A percentile compares a stretch with the other conserved stretches of the same genome.
Conservation (phyloP, 129 eudicot species). For the Escallonia rubra region DNA sequence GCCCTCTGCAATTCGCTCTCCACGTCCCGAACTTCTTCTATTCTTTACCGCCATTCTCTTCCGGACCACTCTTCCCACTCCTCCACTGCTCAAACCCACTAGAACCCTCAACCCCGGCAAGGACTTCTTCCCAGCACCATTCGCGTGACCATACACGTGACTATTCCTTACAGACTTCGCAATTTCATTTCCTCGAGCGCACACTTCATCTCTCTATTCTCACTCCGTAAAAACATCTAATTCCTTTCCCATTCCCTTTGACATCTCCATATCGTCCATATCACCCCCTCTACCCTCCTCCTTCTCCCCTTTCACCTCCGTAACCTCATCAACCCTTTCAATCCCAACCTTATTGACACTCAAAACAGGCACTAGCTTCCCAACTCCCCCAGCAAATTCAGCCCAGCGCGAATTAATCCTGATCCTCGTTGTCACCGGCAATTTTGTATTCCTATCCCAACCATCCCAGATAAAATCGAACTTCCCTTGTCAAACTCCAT, state of each 20-base stretch:
- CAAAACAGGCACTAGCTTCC: constrained; percentile 31
- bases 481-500: constrained; percentile 27
- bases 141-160: constrained; percentile 5
- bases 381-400: too few relatives aligned
- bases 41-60: constrained; percentile 42
- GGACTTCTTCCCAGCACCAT: constrained; percentile 27
- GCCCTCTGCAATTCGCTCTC: constrained; percentile 88
- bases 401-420: too few relatives aligned
- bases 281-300: constrained; percentile 19
- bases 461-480: constrained; percentile 48
- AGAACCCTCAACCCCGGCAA: constrained; percentile 26
- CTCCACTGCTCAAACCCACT: constrained; percentile 69
- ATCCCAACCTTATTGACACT: constrained; percentile 64
- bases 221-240: constrained; percentile 46
- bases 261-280: constrained; percentile 43
- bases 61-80: constrained; percentile 45
- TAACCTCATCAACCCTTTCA: constrained; percentile 56
- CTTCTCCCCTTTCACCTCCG: constrained; percentile 19
- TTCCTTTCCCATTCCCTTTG: constrained; percentile 74
- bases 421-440: too few relatives aligned
- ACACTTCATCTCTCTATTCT: constrained; percentile 59
- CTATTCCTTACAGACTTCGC: constrained; percentile 19
- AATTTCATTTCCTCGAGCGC: constrained; percentile 46
- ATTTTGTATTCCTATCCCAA: constrained; percentile 5
- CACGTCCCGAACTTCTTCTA: constrained; percentile 51